Conservation (phyloP, 2,329 filamentous ascomycete species). For the Neophaeococcomyces aloes region DNA sequence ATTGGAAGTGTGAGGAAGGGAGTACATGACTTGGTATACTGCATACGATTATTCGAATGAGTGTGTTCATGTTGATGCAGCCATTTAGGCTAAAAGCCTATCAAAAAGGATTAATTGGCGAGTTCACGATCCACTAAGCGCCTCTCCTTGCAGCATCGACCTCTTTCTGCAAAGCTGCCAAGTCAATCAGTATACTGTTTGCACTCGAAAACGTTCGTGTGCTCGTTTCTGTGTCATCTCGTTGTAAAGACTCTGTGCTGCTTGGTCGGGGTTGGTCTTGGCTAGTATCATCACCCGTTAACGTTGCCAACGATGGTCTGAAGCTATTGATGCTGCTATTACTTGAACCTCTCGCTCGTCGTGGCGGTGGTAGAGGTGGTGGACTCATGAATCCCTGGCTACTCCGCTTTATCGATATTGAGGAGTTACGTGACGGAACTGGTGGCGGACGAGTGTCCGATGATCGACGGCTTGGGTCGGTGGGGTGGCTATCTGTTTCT, state of each 20-base stretch:
- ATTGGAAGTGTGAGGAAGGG: too few relatives aligned
- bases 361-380: constrained; percentile 39
- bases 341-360: constrained; percentile 35
- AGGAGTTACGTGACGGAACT: constrained; percentile 23
- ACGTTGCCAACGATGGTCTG: constrained; percentile 14
- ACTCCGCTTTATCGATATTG: constrained; percentile 22
- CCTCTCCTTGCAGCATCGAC: constrained; percentile 55
- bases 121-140: too few relatives aligned
- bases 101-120: too few relatives aligned
- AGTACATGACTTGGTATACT: too few relatives aligned
- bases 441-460: constrained; percentile 14
- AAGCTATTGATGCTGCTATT: constrained; percentile 28
- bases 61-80: too few relatives aligned
- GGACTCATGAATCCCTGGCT: constrained; percentile 25
- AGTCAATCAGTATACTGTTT: constrained; percentile 58
- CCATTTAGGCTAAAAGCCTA: too few relatives aligned
- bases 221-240: background rate
- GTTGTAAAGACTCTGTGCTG: constrained; percentile 8
- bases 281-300: constrained; percentile 10
- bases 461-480: background rate
- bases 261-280: constrained; percentile 5
- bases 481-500: background rate
- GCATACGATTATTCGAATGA: too few relatives aligned
- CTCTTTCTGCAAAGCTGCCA: constrained; percentile 61
- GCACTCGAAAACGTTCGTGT: constrained; percentile 26